phyloP scores from a whole-genome alignment of 225 moss, liverwort and hornwort species.

The Bryoerythrophyllum caledonicum region DNA sequence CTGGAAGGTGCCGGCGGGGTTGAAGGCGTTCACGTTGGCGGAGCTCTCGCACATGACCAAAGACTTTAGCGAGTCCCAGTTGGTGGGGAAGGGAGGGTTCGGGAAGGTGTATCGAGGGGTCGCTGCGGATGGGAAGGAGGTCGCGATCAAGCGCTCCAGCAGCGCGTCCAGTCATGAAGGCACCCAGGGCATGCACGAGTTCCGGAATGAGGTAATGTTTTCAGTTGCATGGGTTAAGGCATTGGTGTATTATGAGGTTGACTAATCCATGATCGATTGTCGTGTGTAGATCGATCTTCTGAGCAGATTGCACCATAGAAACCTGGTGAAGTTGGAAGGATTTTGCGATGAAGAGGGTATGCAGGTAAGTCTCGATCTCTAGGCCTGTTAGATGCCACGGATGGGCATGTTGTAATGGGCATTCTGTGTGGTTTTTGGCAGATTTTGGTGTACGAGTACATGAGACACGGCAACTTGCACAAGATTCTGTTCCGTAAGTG shows the following conservation, averaged over 20 bases:
- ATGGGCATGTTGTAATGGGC: too few species aligned
- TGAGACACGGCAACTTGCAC: neutral
- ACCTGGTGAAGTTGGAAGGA: neutral
- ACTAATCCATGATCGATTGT: neutral
- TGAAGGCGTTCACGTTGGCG: neutral
- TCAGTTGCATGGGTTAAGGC: neutral
- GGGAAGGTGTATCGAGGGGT: neutral
- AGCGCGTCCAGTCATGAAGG: neutral
- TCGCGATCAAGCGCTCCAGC: neutral
- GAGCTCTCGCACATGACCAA: neutral
- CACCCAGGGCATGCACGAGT: neutral
- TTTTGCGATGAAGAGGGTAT: too few species aligned
- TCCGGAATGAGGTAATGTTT: neutral
- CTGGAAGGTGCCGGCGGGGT: neutral
- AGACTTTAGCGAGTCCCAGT: neutral
- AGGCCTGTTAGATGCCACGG: too few species aligned
- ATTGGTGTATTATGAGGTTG: too few species aligned
- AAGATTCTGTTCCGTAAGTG: constrained; percentile 1
- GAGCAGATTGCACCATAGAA: neutral
- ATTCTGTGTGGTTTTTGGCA: neutral
- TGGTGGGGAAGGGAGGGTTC: neutral
- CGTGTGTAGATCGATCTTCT: neutral
- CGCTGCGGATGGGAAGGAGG: neutral
- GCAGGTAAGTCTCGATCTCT: neutral
- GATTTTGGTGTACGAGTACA: neutral